Percentiles rank a stretch among this genome's conserved stretches.
These are phyloP conservation scores for Chaetothyriales sp. DNA, from an alignment of 2,329 filamentous ascomycete species.

Conservation along the genomic window DNA sequence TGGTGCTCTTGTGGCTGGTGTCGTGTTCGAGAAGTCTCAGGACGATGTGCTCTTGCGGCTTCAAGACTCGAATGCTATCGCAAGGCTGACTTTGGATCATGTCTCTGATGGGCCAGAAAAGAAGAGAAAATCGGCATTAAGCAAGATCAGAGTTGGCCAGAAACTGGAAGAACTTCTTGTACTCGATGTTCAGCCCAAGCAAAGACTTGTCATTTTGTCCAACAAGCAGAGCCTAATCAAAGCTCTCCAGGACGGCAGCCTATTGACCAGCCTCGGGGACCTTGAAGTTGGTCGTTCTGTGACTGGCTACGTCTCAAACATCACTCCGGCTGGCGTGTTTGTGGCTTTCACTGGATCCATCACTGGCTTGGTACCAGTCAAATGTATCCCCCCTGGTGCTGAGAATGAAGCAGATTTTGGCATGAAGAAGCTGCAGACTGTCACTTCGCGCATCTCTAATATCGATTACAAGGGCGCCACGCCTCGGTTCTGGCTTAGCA, in stretches of 20 bases:
- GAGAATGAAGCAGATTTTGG: constrained; percentile 60
- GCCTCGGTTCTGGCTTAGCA: constrained; percentile 52
- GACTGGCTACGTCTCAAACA: constrained; percentile 70
- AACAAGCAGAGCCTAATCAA: constrained; percentile 72
- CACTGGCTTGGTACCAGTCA: constrained; percentile 65
- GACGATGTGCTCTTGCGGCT: constrained; percentile 67
- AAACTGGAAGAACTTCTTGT: constrained; percentile 68
- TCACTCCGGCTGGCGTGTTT: constrained; percentile 67
- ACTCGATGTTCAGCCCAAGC: constrained; percentile 68
- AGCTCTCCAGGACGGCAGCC: constrained; percentile 53
- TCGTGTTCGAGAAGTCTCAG: constrained; percentile 65
- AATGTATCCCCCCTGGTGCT: constrained; percentile 57
- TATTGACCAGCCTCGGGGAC: constrained; percentile 59
- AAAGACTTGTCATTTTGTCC: constrained; percentile 59
- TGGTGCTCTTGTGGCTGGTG: constrained; percentile 61
- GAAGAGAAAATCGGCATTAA: constrained; percentile 62
- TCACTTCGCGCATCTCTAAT: constrained; percentile 56
- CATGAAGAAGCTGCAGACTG: constrained; percentile 57
- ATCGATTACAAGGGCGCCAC: constrained; percentile 48
- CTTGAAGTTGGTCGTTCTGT: constrained; percentile 53
- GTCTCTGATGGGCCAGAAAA: constrained; percentile 69
- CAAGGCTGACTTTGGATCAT: constrained; percentile 60
- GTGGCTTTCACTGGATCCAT: constrained; percentile 72
- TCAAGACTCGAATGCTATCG: constrained; percentile 57
- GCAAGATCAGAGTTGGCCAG: constrained; percentile 72